Evolutionary conservation across 2,329 filamentous ascomycete genomes (phyloP), one percentile per base, ranked within the genome.

Genomic region (Penicillium sp.): DNA sequence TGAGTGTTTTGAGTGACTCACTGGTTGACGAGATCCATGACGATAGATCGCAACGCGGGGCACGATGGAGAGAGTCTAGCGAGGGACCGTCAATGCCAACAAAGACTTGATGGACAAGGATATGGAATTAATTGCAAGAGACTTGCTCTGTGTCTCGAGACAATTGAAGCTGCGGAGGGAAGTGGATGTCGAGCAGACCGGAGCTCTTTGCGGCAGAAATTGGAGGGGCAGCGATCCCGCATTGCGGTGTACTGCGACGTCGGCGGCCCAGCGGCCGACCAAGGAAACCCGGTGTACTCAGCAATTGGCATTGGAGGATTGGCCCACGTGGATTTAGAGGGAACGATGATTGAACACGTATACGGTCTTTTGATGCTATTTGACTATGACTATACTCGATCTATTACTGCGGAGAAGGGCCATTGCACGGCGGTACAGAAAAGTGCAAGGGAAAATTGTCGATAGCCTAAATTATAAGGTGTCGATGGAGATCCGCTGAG

Each of bases 21-120:
- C 80, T 82, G 79, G 68, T 84, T 83, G 53, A 84, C 81, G 53
- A 84, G 76, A 78, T 84, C 81, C 81, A 84, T 84, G 22, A 51
- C 50, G 55, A 57, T 50, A 46, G 60, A 58, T 57, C 54, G 63
- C 56, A 57, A 60, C 60, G 56, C 46, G 51, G 50, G 53, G 45
- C 38, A 50, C 41, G n/a, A 30, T 41, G 47, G 40, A 33, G 8
- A 22, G 33, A 40, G 41, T 20, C 27, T 28, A 5, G 18, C 27
- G 14, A 43, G 25, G 28, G 13, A 18, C 13, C 18, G 13, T 18
- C 31, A 39, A 44, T 25, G 11, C 22, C 33, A 31, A 39, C 8
- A 3, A 31, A 24, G 16, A 35, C 16, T 46, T 33, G 28, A 48
- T 42, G 13, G 38, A 41, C 18, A 8, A 20, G 13, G 33, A 20